Evolutionary conservation across 176 grass and related monocot species (phyloP), one percentile per base, ranked within the genome.

Genomic region (Musa acuminata): DNA sequence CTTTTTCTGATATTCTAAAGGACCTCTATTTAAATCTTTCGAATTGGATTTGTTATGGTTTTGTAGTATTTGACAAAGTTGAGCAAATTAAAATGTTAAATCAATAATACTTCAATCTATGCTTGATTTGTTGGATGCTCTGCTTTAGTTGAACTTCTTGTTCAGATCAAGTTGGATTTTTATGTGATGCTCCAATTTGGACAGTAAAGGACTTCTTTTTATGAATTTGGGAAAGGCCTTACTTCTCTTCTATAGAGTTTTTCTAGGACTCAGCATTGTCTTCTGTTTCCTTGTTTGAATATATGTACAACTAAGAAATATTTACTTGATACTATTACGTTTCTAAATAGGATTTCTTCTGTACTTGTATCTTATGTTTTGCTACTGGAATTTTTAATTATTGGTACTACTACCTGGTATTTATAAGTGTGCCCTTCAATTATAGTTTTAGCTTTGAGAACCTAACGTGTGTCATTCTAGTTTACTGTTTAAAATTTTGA

Each of bases 1-100:
- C 26, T 69, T 17, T 50, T 8, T 2, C 9, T 11, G 48, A 19
- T 1, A 50, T 43, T 43, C 35, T 43, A 17, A 69, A 51, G 3
- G 67, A 51, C 1, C 21, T 70, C 8, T 70, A 43, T 43, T 12
- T 51, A 49, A 13, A 17, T 70, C 17, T 50, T 50, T 52, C 17
- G 2, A 57, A 81, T 80, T 54, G 63, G 55, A 51, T 60, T 74
- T 74, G 22, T 35, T 57, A 14, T 58, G 35, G 6, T 74, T 49
- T 52, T 52, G 29, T 8, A 24, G 13, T 77, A 13, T 8, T 66
- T 53, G 23, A 11, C 29, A 13, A 29, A 22, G 63, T 12, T 35
- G 27, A 67, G 2, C n/a, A 26, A 26, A 3, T 67, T 35, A 29
- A 16, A 65, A 13, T 13, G 8, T 65, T 13, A 35, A 35, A 43